Evolutionary conservation across 2,329 filamentous ascomycete genomes (phyloP), one percentile per base, ranked within the genome.

Genomic region (Calonectria honghensis): DNA sequence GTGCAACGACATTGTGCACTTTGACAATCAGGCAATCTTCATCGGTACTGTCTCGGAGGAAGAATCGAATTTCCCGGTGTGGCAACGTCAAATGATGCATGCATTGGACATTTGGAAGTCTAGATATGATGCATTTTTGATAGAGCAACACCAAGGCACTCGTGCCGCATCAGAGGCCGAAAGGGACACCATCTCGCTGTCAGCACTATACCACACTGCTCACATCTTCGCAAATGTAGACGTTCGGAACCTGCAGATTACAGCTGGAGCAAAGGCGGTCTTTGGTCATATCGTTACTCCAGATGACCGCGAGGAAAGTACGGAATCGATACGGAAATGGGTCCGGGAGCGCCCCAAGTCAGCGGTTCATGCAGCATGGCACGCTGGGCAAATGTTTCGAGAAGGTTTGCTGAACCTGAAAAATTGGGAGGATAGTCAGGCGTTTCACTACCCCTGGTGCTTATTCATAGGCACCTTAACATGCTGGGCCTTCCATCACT

Each of bases 41-140:
- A 61, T 61, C 6, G 32, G 57, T 37, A 61, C 35, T 1, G n/a
- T 16, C 2, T 3, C 37, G 16, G 35, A 27, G n/a, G n/a, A 27
- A 24, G 57, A 61, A 14, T 14, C 37, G 3, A 6, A 41, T 41
- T 39, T 61, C 20, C 57, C 57, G 2, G 57, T 61, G 16, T 61
- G 57, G 57, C 57, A 61, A 20, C 57, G 57, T 16, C 20, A 41
- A 29, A 61, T 61, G 57, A 61, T 61, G 35, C 57, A 41, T 27
- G 57, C 57, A 27, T 29, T 61, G n/a, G 57, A 61, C 20, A 61
- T 41, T 27, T 61, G 57, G 57, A 61, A 61, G 16, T 61, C 57
- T 29, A n/a, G 35, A 29, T 61, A 61, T 24, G 57, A 61, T 11
- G 35, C 57, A 4, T 61, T 41, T n/a, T 39, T 61, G 35, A 61